A percentile compares a stretch with the other conserved stretches of the same genome.
Conservation (phyloP, 1,284 basidiomycete genomes). For the Moesziomyces sp. region DNA sequence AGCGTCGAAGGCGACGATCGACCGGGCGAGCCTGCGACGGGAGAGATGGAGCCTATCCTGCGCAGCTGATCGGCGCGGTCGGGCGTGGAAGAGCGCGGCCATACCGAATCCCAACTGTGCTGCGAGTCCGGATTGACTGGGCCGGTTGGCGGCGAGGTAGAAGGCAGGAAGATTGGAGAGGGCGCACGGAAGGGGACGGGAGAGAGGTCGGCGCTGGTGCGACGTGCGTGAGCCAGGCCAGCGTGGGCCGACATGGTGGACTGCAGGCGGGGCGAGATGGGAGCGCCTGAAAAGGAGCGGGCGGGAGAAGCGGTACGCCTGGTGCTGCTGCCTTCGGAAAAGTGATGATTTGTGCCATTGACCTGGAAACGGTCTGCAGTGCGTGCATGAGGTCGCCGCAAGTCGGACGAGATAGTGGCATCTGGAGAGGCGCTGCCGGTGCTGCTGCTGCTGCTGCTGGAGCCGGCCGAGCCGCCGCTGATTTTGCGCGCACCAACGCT, state of each 20-base stretch:
- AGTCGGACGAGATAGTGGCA: conserved; percentile 22
- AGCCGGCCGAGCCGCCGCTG: conserved; percentile 33
- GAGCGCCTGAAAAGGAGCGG: conserved; percentile 33
- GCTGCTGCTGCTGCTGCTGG: conserved; percentile 20
- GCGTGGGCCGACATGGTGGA: conserved; percentile 40
- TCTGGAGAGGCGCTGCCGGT: conserved; percentile 37
- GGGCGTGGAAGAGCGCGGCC: conserved; percentile 47
- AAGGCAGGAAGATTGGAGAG: conserved; percentile 42
- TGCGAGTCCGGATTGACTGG: conserved; percentile 49
- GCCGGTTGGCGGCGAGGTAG: conserved; percentile 24
- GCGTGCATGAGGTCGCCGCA: conserved; percentile 20
- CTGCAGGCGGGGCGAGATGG: conserved; percentile 54
- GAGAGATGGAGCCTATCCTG: conserved; percentile 36
- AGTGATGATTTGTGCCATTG: conserved; percentile 20
- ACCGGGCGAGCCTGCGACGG: conserved; percentile 31
- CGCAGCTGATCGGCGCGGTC: conserved; percentile 38
- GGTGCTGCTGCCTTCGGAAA: conserved; percentile 21
- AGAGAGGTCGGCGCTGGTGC: conserved; percentile 28
- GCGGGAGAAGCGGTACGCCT: conserved; percentile 48
- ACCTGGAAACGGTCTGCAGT: conserved; percentile 22
- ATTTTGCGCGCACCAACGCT: conserved; percentile 18
- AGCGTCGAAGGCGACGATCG: conserved; percentile 25
- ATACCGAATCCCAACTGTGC: conserved; percentile 58
- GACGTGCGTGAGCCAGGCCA: conserved; percentile 31
- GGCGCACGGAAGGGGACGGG: conserved; percentile 32